Base-by-base conservation (phyloP, 140 eudicot species). In the Stevia rebaudiana region DNA sequence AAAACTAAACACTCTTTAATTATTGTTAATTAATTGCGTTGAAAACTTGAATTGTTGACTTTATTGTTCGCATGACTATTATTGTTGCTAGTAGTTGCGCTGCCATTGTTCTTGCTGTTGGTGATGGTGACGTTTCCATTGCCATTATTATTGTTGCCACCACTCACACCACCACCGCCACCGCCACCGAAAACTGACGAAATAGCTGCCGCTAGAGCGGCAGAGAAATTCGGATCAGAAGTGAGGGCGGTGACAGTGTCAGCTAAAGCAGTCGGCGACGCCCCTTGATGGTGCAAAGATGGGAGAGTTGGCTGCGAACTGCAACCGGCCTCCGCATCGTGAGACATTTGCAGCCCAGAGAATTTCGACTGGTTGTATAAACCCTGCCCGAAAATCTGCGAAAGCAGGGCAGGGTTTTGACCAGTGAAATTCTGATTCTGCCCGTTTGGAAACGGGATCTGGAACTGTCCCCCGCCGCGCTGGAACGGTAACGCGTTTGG, bases 171-270 rank as follows among this genome's bases (percentile, higher is more conserved):
- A 49, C 64, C 64, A 68, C 37, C 12, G 8, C 39, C 40, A 11
- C 82, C 70, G 19, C 76, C 77, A 33, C 77, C 81, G 8, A 85
- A 68, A 13, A 89, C 65, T 0, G 94, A 86, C 0, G 85, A 68
- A 19, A 89, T 77, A n/a, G 95, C 97, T 5, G 92, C 95, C 6
- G 94, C 91, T 31, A 89, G 42, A 36, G 86, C 95, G 0, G 95
- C 91, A 0, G 97, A 78, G 65, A 89, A 89, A 44, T 74, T 89
- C 0, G 97, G 97, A 52, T 89, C 95, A 1, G 91, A 62, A 0
- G 95, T 82, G 15, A 85, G 73, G 0, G 96, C 95, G 11, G 70
- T 86, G 1, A 81, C 86, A 0, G 94, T 88, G 50, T 86, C 88
- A 5, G 84, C 83, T 77, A 84, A 44, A 6, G 76, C 72, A 3